phyloP scores from a whole-genome alignment of 306 rosid genomes.

The Chamaecrista fasciculata region DNA sequence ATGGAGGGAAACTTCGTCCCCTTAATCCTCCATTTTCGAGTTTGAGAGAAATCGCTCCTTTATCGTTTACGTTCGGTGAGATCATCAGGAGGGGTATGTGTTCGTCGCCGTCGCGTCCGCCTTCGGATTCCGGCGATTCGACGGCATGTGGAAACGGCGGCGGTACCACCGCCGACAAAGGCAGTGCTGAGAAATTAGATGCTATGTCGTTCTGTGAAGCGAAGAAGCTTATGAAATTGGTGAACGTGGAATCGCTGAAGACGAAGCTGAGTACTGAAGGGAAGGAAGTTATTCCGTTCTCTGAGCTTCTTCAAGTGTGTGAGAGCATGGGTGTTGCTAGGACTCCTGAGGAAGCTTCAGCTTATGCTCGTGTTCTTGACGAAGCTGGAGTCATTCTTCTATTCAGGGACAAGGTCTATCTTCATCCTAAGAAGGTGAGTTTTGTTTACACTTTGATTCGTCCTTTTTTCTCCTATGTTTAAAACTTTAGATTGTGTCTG shows the following conservation, averaged over 20 bases:
- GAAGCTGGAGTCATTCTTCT: slow-evolving; percentile 90
- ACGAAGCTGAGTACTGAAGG: slow-evolving; percentile 55
- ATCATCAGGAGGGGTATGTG: slow-evolving; percentile 32
- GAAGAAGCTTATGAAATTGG: slow-evolving; percentile 80
- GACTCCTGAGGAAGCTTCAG: slow-evolving; percentile 62
- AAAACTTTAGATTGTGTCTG: slow-evolving; percentile 4
- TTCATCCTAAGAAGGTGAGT: slow-evolving; percentile 83
- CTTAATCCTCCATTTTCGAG: slow-evolving; percentile 28
- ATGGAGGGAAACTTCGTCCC: slow-evolving; percentile 25
- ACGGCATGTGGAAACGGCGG: slow-evolving; percentile 8
- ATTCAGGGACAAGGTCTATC: slow-evolving; percentile 85
- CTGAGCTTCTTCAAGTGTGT: slow-evolving; percentile 68
- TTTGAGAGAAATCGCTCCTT: slow-evolving; percentile 21
- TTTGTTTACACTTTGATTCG: not conserved
- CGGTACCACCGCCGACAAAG: not conserved
- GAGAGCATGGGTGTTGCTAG: slow-evolving; percentile 81
- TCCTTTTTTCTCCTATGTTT: not conserved
- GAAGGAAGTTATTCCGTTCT: slow-evolving; percentile 61
- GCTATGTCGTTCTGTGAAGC: slow-evolving; percentile 60
- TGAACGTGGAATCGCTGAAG: slow-evolving; percentile 81
- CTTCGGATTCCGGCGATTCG: not conserved
- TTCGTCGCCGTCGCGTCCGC: slow-evolving; percentile 30
- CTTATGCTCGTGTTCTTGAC: slow-evolving; percentile 71
- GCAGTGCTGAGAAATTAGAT: slow-evolving; percentile 6
- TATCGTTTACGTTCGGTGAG: slow-evolving; percentile 24